These are phyloP conservation scores for Vaccinium macrocarpon DNA, from an alignment of 148 eudicot genomes.

Conservation along the genomic window DNA sequence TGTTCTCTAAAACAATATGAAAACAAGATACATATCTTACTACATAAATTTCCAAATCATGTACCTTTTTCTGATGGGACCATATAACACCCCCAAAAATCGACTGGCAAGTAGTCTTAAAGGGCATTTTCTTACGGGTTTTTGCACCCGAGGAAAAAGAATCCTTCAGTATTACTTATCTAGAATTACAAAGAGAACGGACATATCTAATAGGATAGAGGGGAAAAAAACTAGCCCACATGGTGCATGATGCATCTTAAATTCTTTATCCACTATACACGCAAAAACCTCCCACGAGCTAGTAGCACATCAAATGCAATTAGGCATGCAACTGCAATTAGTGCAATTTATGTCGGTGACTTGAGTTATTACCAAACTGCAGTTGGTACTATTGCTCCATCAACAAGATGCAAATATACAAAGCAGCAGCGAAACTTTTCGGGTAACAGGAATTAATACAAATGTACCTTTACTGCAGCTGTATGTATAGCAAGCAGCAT, in stretches of 20 bases:
- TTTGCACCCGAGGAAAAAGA: background rate
- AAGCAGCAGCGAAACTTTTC: background rate
- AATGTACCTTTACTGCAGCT: slow-evolving; percentile 20
- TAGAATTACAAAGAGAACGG: background rate
- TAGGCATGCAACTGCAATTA: background rate
- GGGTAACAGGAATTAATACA: background rate
- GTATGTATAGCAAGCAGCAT: slow-evolving; percentile 21
- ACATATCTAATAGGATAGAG: background rate
- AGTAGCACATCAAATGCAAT: background rate
- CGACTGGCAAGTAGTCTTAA: background rate
- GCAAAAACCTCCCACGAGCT: background rate
- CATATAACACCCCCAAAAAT: background rate
- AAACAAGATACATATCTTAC: background rate
- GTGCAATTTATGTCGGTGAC: background rate
- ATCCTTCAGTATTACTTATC: background rate
- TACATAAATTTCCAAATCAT: background rate
- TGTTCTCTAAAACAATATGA: background rate
- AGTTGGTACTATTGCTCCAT: background rate
- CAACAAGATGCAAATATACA: background rate
- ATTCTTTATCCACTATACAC: background rate
- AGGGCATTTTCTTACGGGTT: background rate
- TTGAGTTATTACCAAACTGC: background rate
- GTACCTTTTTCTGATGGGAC: background rate
- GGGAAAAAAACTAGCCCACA: background rate
- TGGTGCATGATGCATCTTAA: background rate